Evolutionary conservation across 768 basidiomycete genomes (phyloP).

Genomic region (Chalciporus chontae): DNA sequence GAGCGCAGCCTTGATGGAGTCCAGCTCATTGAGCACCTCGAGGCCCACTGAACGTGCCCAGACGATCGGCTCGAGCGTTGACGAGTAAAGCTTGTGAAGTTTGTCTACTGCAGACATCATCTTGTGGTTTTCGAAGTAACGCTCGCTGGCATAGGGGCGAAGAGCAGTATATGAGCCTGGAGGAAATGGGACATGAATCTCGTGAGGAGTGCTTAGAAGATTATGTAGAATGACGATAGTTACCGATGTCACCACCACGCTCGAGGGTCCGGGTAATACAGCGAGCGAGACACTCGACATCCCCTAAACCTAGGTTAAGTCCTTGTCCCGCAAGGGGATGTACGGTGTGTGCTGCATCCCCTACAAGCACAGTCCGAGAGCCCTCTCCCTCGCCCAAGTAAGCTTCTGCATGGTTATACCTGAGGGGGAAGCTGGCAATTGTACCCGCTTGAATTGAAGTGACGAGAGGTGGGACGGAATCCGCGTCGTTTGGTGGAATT

Average conservation of each 20-base stretch:
- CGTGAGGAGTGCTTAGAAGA: neutral
- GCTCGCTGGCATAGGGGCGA: constrained; percentile 69
- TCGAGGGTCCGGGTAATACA: constrained; percentile 56
- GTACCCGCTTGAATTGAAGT: constrained; percentile 65
- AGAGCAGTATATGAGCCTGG: constrained; percentile 75
- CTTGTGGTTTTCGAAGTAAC: constrained; percentile 85
- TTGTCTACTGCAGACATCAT: constrained; percentile 85
- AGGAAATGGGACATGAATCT: neutral
- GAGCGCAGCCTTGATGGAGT: constrained; percentile 74
- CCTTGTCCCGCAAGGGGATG: constrained; percentile 98
- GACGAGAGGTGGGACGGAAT: constrained; percentile 72
- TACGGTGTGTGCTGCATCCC: constrained; percentile 93
- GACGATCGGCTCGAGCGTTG: constrained; percentile 64
- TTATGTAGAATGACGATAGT: constrained; percentile 12
- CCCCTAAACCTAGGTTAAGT: constrained; percentile 88
- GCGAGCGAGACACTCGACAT: constrained; percentile 69
- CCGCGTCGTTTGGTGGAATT: constrained; percentile 59
- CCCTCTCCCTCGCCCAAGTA: constrained; percentile 76
- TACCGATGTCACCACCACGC: constrained; percentile 82
- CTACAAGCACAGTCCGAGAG: constrained; percentile 79
- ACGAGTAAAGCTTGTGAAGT: constrained; percentile 81
- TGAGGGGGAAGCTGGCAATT: constrained; percentile 86
- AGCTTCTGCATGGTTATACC: constrained; percentile 78
- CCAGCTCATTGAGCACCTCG: constrained; percentile 89
- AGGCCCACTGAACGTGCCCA: constrained; percentile 86